Base-by-base conservation (phyloP, 176 grass and related monocot species). In the Musa beccarii region DNA sequence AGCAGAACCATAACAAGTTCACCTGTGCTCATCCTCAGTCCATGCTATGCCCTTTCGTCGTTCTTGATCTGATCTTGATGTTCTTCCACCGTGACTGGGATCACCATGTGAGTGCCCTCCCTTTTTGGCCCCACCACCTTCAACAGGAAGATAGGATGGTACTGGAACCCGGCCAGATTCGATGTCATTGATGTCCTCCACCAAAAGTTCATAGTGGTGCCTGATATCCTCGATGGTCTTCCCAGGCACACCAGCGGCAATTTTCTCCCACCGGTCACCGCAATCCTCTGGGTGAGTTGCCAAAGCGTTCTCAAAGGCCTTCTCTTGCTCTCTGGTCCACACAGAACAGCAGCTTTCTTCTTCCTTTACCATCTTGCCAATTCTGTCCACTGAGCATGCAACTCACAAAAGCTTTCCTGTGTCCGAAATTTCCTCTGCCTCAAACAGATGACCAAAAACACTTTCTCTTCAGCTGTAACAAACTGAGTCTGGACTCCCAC, bases 11-110 rank as follows among this genome's bases (percentile, higher is more conserved):
- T 43, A 6, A 43, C 34, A 49, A 70, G 61, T 5, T 63, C 69
- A 98, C 94, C 88, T 98, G 88, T 98, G 94, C 59, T 98, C 94
- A 64, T 98, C 94, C 79, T 98, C 94, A 34, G 94, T 98, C 94
- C 94, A 98, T 24, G 94, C 94, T 73, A 98, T 91, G 55, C 94
- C 94, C 75, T 98, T 98, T 63, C 88, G 75, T 59, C 94, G 84
- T 79, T 93, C 94, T 82, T 93, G 90, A 53, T 91, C 94, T 1
- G 94, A 82, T 84, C 85, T 89, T 10, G 90, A 85, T 4, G 72
- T 80, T 80, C 91, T 93, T 0, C 80, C 89, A 28, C 81, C 81
- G 14, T 85, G 81, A 1, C 16, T 49, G 0, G 77, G 85, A 51
- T 73, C 84, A 22, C 80, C 83, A 2, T 59, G 62, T 3, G 51